phyloP scores from a whole-genome alignment of 495 filamentous ascomycete genomes.

The Trichoderma asperelloides region DNA sequence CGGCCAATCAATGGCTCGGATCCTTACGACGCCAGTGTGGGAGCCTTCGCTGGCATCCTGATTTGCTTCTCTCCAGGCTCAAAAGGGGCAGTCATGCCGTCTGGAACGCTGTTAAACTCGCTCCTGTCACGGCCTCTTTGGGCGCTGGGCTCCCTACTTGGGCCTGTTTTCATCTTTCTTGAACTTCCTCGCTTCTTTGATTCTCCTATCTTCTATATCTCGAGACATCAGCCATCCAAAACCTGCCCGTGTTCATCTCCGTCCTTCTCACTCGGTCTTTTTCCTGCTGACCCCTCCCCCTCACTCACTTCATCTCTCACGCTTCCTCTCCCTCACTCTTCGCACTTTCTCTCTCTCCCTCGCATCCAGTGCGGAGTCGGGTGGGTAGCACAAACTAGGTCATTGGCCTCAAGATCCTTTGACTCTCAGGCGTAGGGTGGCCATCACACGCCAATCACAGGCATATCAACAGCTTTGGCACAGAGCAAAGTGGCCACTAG shows the following conservation, averaged over 20 bases:
- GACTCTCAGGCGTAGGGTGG: background rate
- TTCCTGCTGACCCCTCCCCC: background rate
- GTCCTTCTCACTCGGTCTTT: no score
- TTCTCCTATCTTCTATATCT: no score
- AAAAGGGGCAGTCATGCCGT: background rate
- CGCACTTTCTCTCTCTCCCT: background rate
- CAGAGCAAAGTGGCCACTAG: background rate
- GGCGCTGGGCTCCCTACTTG: background rate
- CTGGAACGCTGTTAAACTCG: background rate
- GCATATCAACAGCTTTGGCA: background rate
- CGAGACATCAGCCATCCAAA: no score
- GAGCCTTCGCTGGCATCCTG: background rate
- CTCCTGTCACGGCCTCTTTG: background rate
- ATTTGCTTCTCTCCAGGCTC: background rate
- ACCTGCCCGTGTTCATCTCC: no score
- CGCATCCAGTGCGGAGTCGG: background rate
- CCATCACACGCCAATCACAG: background rate
- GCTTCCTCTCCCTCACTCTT: background rate
- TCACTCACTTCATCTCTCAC: background rate
- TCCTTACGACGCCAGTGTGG: background rate
- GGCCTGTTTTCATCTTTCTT: background rate
- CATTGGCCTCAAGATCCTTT: slow-evolving; percentile 1
- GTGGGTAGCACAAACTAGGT: background rate
- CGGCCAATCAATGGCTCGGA: background rate
- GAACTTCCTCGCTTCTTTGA: background rate